Evolutionary conservation across 176 grass and related monocot species (phyloP).

Genomic region (Triticum turgidum): DNA sequence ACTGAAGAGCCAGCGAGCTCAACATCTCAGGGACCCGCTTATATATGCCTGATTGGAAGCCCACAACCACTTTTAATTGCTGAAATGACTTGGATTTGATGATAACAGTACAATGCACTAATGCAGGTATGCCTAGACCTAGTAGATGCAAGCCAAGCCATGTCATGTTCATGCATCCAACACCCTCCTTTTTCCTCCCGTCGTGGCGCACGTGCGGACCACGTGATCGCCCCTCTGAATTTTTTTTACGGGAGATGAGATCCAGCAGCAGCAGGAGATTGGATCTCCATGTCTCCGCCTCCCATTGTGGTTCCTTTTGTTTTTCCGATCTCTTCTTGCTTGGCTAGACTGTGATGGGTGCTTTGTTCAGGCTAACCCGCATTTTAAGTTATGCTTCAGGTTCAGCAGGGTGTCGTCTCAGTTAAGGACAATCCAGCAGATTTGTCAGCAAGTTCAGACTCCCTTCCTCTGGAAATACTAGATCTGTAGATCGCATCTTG

Average conservation of each 20-base stretch:
- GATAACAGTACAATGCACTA: background rate
- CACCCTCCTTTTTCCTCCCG: background rate
- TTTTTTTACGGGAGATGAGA: conserved; percentile 26
- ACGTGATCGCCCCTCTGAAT: conserved; percentile 18
- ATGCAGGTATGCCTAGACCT: background rate
- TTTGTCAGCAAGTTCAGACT: background rate
- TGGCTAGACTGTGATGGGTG: too few species aligned
- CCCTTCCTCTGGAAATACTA: background rate
- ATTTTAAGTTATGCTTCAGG: background rate
- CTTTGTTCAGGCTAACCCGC: background rate
- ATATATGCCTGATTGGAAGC: background rate
- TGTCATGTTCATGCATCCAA: background rate
- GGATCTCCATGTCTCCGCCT: conserved; percentile 26
- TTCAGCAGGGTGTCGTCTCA: background rate
- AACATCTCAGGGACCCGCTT: background rate
- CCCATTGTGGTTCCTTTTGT: background rate
- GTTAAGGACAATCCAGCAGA: background rate
- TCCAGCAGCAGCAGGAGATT: conserved; percentile 20
- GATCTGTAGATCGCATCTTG: conserved; percentile 39
- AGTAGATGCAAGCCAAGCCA: background rate
- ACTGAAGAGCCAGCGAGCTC: background rate
- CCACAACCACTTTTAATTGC: background rate
- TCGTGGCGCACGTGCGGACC: conserved; percentile 28
- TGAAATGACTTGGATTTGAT: background rate
- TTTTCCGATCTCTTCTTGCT: background rate